Percentiles rank a stretch among this genome's conserved stretches.
Conservation (phyloP, 139 green algal genomes). For the Gonium pectorale region DNA sequence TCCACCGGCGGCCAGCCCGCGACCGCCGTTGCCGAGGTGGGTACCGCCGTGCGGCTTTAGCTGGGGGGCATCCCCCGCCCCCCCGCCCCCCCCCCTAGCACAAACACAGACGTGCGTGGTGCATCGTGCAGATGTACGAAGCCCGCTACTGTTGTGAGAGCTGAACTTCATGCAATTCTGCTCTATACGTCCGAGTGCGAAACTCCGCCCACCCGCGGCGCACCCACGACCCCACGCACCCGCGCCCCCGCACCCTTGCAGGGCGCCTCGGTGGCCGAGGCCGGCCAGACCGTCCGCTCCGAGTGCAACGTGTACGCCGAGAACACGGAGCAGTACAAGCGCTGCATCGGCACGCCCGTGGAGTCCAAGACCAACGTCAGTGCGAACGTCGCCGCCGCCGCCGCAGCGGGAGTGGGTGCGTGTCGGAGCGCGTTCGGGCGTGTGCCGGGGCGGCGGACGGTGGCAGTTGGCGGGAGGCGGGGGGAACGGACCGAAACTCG, state of each 20-base stretch:
- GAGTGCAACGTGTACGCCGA: slow-evolving; percentile 27
- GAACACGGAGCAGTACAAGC: slow-evolving; percentile 23
- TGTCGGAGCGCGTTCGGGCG: neutral
- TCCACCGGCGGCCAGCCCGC: slow-evolving; percentile 29
- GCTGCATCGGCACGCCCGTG: slow-evolving; percentile 5
- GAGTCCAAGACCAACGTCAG: neutral
- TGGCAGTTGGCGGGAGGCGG: neutral
- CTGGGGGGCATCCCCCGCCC: too few species aligned
- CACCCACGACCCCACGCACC: too few species aligned
- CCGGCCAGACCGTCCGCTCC: neutral
- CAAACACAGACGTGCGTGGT: too few species aligned
- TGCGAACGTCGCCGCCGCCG: neutral
- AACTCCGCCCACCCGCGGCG: too few species aligned
- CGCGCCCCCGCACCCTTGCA: neutral
- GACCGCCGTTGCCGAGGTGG: slow-evolving; percentile 3
- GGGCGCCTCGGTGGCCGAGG: slow-evolving; percentile 9
- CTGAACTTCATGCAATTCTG: too few species aligned
- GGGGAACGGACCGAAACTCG: neutral
- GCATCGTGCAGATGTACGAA: too few species aligned
- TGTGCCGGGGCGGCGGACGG: neutral
- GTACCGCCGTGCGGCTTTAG: neutral
- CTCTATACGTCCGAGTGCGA: too few species aligned
- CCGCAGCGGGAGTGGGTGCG: slow-evolving; percentile 19
- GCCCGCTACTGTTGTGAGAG: too few species aligned
- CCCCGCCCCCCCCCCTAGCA: neutral